Evolutionary conservation across 2,329 filamentous ascomycete species (phyloP), one percentile per base, ranked within the genome.

Genomic region (Ascochyta viciae-villosae): DNA sequence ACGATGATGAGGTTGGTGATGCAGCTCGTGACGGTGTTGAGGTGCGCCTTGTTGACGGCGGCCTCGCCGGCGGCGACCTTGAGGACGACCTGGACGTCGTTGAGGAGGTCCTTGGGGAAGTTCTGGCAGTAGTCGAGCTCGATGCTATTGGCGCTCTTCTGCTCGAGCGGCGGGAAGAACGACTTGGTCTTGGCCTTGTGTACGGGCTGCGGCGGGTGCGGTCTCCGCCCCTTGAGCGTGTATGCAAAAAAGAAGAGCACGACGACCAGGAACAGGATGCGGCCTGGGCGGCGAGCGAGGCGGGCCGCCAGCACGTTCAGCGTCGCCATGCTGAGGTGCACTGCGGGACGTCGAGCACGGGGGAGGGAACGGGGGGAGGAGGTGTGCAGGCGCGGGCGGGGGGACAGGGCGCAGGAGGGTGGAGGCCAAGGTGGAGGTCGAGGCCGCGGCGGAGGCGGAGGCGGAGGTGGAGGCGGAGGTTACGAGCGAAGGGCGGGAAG

Each of bases 1-100:
- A 85, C 85, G 59, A 88, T 80, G 39, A 83, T 76, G 43, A 82
- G 80, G 66, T 86, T 77, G 19, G 80, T 78, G 56, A 84, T 81
- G 67, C 80, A 85, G 19, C 81, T 80, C 41, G 83, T 84, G 31
- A 83, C 80, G 60, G 80, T 84, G 38, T 77, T 70, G 41, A 86
- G 72, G 49, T 85, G 82, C 3, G 81, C 77, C 26, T 79, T 73
- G 48, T 77, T 76, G 38, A 77, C 72, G 6, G 70, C 64, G 10
- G 50, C 50, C 48, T 83, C 81, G 53, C 76, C 77, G 49, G 79
- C 77, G 44, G 82, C 81, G 41, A 80, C 81, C 65, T 82, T 83
- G 39, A 85, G 68, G 4, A 82, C 76, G 1, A 81, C 74, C 63
- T 81, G 79, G 33, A 81, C 69, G 41, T 76, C 72, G 7, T 72